phyloP scores from a whole-genome alignment of 805 yeast genomes.

The Nakazawaea wickerhamii region DNA sequence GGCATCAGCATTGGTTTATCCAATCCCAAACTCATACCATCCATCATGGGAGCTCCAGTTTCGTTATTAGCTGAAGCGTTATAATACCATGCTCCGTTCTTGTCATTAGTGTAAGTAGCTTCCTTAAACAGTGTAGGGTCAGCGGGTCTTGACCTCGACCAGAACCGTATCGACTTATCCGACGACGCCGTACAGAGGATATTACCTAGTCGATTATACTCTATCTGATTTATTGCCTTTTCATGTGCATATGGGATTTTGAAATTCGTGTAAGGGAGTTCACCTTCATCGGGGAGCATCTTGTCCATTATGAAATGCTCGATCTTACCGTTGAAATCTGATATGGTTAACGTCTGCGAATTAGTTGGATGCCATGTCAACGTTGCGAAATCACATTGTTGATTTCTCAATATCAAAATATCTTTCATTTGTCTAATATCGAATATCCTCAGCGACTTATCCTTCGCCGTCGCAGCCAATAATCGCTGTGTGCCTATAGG shows the following conservation, averaged over 20 bases:
- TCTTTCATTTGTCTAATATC: slow-evolving; percentile 86
- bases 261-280: slow-evolving; percentile 9
- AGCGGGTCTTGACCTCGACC: slow-evolving; percentile 90
- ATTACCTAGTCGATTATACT: slow-evolving; percentile 94
- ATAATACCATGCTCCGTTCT: slow-evolving; percentile 49
- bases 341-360: slow-evolving; percentile 71
- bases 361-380: slow-evolving; percentile 93
- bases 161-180: slow-evolving; percentile 86
- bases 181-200: slow-evolving; percentile 87
- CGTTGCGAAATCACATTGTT: slow-evolving; percentile 79
- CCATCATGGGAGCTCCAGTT: not conserved
- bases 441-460: slow-evolving; percentile 79
- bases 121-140: slow-evolving; percentile 81
- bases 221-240: slow-evolving; percentile 82
- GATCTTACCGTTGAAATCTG: slow-evolving; percentile 85
- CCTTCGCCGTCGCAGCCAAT: slow-evolving; percentile 84
- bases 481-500: slow-evolving; percentile 68
- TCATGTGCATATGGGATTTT: slow-evolving; percentile 90
- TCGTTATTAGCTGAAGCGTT: slow-evolving; percentile 24
- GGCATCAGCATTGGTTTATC: not conserved
- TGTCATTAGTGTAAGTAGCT: slow-evolving; percentile 68
- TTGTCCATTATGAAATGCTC: slow-evolving; percentile 66
- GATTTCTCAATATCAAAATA: slow-evolving; percentile 64
- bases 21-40: not conserved
- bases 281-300: slow-evolving; percentile 32